Evolutionary conservation across 352 stramenopile genomes (phyloP).

Genomic region (Pseudoperonospora humuli): DNA sequence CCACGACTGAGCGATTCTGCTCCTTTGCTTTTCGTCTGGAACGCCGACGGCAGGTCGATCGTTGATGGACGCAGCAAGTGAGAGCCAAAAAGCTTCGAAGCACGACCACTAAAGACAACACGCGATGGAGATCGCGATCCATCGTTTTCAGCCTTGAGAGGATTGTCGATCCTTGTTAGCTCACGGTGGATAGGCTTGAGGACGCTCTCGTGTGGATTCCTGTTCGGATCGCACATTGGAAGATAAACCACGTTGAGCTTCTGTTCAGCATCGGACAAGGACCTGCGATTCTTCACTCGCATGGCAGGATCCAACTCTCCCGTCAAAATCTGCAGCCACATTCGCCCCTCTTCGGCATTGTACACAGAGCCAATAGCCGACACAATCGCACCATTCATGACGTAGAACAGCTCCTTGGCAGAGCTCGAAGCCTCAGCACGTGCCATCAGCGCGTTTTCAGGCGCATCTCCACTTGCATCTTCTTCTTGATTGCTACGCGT

Average conservation of each 20-base stretch:
- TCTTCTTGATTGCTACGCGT: constrained; percentile 19
- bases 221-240: constrained; percentile 30
- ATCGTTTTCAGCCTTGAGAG: constrained; percentile 22
- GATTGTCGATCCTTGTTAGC: constrained; percentile 36
- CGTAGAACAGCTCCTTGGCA: constrained; percentile 42
- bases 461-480: constrained; percentile 1
- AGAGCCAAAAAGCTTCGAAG: constrained; percentile 67
- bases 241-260: constrained; percentile 51
- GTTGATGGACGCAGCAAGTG: constrained; percentile 56
- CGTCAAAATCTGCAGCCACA: constrained; percentile 63
- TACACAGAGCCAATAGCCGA: constrained; percentile 44
- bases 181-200: constrained; percentile 37
- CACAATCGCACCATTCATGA: constrained; percentile 47
- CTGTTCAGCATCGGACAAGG: constrained; percentile 35
- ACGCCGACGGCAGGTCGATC: constrained; percentile 29
- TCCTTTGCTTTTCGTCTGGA: constrained; percentile 13
- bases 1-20: constrained; percentile 9
- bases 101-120: constrained; percentile 61
- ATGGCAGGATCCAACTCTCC: constrained; percentile 43
- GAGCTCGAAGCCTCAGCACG: constrained; percentile 27
- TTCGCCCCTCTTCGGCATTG: constrained; percentile 32
- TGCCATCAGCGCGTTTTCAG: constrained; percentile 24
- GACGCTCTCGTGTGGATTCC: constrained; percentile 23
- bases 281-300: constrained; percentile 25
- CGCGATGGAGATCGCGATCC: constrained; percentile 22